Conservation (phyloP, 495 filamentous ascomycete genomes). For the Neurospora sp. region DNA sequence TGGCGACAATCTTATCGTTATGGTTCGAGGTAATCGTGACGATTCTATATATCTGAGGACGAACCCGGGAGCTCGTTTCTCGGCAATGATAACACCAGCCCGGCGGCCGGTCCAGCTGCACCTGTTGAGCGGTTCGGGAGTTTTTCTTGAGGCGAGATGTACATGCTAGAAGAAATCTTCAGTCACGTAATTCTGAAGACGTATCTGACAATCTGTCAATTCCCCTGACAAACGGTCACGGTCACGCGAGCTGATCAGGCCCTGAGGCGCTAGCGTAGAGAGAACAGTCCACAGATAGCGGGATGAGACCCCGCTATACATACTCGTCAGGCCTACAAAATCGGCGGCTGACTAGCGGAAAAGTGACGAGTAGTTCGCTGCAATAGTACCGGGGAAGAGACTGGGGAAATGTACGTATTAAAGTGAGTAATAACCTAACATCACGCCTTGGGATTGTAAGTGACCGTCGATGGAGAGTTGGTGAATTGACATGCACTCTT, state of each 20-base stretch:
- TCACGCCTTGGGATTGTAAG: background rate
- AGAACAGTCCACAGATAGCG: background rate
- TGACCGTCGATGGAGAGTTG: background rate
- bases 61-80: background rate
- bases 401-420: background rate
- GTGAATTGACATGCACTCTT: background rate
- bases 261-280: background rate
- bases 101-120: background rate
- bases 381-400: background rate
- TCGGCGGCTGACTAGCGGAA: too few species aligned
- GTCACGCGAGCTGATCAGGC: too few species aligned
- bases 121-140: background rate
- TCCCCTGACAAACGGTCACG: background rate
- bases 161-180: background rate
- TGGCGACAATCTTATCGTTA: background rate
- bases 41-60: background rate
- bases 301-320: background rate
- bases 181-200: background rate
- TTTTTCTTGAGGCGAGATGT: background rate
- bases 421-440: background rate
- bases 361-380: background rate
- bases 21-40: background rate
- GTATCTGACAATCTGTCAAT: background rate
- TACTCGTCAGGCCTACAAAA: background rate
- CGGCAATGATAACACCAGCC: background rate